Percentiles rank a stretch among this genome's conserved stretches.
Evolutionary conservation across 768 basidiomycete genomes (phyloP).

Genomic region (Boletellus sp.): DNA sequence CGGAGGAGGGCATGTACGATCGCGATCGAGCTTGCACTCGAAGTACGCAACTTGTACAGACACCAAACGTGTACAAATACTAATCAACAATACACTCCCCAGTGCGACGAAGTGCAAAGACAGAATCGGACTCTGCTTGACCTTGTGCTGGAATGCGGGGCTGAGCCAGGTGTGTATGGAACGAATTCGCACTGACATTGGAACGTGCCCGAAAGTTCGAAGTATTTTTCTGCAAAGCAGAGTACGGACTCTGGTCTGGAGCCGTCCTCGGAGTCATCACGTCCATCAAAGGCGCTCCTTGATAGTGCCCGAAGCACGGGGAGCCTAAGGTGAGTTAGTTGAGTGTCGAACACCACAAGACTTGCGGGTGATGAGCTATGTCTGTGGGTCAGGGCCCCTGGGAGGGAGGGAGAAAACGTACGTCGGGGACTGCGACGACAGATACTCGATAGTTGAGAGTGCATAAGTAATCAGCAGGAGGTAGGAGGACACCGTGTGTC

Average conservation of each 20-base stretch:
- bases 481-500: constrained; percentile 47
- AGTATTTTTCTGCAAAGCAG: constrained; percentile 48
- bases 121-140: constrained; percentile 2
- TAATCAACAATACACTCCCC: constrained; percentile 14
- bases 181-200: constrained; percentile 37
- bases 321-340: constrained; percentile 46
- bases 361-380: constrained; percentile 24
- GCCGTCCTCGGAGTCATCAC: constrained; percentile 16
- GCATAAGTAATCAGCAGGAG: constrained; percentile 47
- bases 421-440: constrained; percentile 29
- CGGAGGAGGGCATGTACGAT: constrained; percentile 22
- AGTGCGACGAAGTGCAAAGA: constrained; percentile 13
- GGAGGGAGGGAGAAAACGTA: constrained; percentile 7
- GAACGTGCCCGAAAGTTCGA: constrained; percentile 48
- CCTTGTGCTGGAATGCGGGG: constrained; percentile 8
- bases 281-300: constrained; percentile 10
- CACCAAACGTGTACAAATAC: constrained; percentile 14
- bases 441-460: constrained; percentile 38
- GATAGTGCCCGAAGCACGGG: constrained; percentile 40
- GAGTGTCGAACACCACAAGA: constrained; percentile 60
- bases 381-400: not conserved
- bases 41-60: not conserved
- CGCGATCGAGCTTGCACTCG: not conserved
- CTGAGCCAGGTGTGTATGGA: constrained; percentile 1
- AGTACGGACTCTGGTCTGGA: constrained; percentile 35